Evolutionary conservation across 257 asterid genomes (phyloP), one percentile per base, ranked within the genome.

Genomic region (Capsicum rhomboideum): DNA sequence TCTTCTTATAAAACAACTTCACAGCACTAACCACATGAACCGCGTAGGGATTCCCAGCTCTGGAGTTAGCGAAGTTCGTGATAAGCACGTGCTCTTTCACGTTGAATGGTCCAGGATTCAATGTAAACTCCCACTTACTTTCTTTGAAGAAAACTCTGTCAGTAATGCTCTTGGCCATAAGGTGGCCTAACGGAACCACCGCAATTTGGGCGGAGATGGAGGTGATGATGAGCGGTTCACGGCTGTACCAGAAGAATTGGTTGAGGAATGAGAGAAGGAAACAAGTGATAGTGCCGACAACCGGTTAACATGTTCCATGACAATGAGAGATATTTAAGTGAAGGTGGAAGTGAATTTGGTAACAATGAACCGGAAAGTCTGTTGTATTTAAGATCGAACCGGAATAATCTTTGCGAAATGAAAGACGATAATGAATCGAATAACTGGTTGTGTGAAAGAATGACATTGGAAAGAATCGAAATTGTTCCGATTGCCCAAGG

Each of bases 231-330:
- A 95, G 95, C 69, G 98, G 98, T 90, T 95, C 97, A 52, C 93
- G 91, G 83, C 98, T 93, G 93, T 90, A 95, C 94, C 94, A 95
- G 90, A 93, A 95, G 93, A 93, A 93, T 79, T 95, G 98, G 83
- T 95, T 95, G 91, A 95, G 98, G 90, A 95, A 93, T 20, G 98
- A 95, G 86, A 95, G 94, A 28, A 91, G 88, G 23, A 87, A 80
- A 88, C 98, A 95, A 31, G 98, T 90, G 18, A 87, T 55, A 28
- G 93, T 78, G 10, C 98, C 98, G 44, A 93, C n/a, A n/a, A 4
- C 99, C 98, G 37, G 78, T 79, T 29, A 96, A 85, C 61, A 88
- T 93, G 89, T 96, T 96, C 97, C 92, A 90, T 0, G 99, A 94
- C 52, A 96, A 17, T 0, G 99, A 91, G 21, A 95, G 92, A 79